Conservation (phyloP, 1,284 basidiomycete species). For the Schizopora paradoxa region DNA sequence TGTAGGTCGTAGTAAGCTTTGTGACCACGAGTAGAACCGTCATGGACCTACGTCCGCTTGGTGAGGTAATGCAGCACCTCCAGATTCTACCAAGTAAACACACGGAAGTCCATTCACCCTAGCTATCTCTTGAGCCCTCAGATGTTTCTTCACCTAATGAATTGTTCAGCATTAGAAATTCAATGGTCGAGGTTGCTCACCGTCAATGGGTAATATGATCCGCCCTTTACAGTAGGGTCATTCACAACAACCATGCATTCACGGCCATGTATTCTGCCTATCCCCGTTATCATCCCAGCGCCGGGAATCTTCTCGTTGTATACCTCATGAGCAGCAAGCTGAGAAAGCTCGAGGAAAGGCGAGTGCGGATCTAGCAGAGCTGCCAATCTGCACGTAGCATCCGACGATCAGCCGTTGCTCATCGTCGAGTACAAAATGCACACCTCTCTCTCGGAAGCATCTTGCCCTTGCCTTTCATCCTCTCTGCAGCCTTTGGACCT, state of each 20-base stretch:
- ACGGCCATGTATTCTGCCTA: constrained; percentile 73
- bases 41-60: constrained; percentile 72
- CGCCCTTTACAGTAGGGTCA: constrained; percentile 92
- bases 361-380: constrained; percentile 79
- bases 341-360: constrained; percentile 87
- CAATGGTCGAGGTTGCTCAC: constrained; percentile 35
- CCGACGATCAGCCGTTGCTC: not conserved
- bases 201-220: constrained; percentile 89
- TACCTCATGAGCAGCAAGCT: constrained; percentile 83
- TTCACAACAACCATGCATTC: constrained; percentile 91
- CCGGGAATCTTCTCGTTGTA: constrained; percentile 82
- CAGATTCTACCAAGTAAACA: constrained; percentile 89
- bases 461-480: constrained; percentile 78
- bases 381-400: constrained; percentile 40
- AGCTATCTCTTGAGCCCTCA: constrained; percentile 91
- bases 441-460: constrained; percentile 84
- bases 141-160: constrained; percentile 85
- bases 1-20: constrained; percentile 19
- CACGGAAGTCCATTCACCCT: constrained; percentile 87
- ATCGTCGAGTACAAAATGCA: constrained; percentile 11
- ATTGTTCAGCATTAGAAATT: constrained; percentile 8
- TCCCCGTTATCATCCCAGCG: constrained; percentile 89
- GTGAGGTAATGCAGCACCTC: constrained; percentile 88
- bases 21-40: not conserved
- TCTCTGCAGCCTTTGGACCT: constrained; percentile 65